Base-by-base conservation (phyloP, 1,284 basidiomycete genomes). In the Papiliotrema flavescens region DNA sequence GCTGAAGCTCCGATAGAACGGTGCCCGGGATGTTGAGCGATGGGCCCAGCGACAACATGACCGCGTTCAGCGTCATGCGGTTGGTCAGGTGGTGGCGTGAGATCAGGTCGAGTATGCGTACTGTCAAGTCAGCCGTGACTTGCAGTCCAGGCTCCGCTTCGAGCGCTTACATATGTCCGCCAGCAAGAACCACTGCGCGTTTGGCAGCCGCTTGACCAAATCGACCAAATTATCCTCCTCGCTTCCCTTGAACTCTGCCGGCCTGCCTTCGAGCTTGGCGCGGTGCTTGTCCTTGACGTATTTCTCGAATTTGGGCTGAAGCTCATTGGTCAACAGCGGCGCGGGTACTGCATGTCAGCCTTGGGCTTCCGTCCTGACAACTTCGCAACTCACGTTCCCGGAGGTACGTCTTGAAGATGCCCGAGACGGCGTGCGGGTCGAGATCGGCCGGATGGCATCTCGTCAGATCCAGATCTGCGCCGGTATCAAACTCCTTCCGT, bases 361-460 rank as follows among this genome's bases (percentile, higher is more conserved):
- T 40, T 13, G 6, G 28, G 36, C 28, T 37, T 53, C 24, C 14
- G 26, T 24, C 17, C 22, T 14, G 39, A 17, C 48, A 1, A 43
- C 14, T 26, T 24, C 20, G 14, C 17, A 2, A 75, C 79, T 62
- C 54, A 79, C 79, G 61, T 65, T 80, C 79, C 55, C 80, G 66
- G 23, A 81, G 62, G 61, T 78, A 81, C 17, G 75, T 69, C 61
- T 81, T 81, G 69, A 80, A 80, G 19, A 79, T 79, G 37, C 89
- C 90, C 34, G 93, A 85, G 15, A 97, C 91, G 1, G 91, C 89
- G 69, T 95, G 90, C 36, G 91, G 91, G 70, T 95, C 91, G 32
- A 95, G 77, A 13, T 52, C 45, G 37, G 36, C 37, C 23, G 23
- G 46, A 22, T 23, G 26, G 37, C 26, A 49, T 36, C 28, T 34